These are phyloP conservation scores for Cladosporium sp. DNA, from an alignment of 2,329 filamentous ascomycete genomes.

Conservation along the genomic window DNA sequence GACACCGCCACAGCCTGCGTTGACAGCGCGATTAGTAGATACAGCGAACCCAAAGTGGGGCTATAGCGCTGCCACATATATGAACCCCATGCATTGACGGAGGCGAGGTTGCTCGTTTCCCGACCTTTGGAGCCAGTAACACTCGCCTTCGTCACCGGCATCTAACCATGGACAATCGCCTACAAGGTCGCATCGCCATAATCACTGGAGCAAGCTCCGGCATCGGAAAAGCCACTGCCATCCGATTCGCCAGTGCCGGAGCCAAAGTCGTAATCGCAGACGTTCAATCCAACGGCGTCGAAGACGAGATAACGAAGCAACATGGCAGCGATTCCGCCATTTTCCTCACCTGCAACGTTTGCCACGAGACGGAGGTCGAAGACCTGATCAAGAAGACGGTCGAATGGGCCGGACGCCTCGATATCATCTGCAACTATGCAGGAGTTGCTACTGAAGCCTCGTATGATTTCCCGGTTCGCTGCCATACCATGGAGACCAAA, in stretches of 20 bases:
- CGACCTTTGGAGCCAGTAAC: too few relatives aligned
- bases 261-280: constrained; percentile 26
- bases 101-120: too few relatives aligned
- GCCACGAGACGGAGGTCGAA: constrained; percentile 21
- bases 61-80: neutral
- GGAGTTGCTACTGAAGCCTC: constrained; percentile 19
- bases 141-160: too few relatives aligned
- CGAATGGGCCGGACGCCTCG: constrained; percentile 24
- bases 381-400: constrained; percentile 20
- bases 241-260: constrained; percentile 23
- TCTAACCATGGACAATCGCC: constrained; percentile 12
- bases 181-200: constrained; percentile 24
- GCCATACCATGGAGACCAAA: constrained; percentile 19
- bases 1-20: too few relatives aligned
- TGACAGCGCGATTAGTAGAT: too few relatives aligned
- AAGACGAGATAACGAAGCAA: constrained; percentile 18
- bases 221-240: constrained; percentile 25
- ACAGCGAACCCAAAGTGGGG: too few relatives aligned
- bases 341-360: constrained; percentile 24
- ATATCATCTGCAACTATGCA: constrained; percentile 25
- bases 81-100: too few relatives aligned
- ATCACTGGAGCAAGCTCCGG: constrained; percentile 27
- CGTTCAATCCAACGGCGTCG: constrained; percentile 18
- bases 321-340: constrained; percentile 21
- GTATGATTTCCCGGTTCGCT: constrained; percentile 3